Base-by-base conservation (phyloP, 495 filamentous ascomycete species). In the Talaromyces stipitatus region DNA sequence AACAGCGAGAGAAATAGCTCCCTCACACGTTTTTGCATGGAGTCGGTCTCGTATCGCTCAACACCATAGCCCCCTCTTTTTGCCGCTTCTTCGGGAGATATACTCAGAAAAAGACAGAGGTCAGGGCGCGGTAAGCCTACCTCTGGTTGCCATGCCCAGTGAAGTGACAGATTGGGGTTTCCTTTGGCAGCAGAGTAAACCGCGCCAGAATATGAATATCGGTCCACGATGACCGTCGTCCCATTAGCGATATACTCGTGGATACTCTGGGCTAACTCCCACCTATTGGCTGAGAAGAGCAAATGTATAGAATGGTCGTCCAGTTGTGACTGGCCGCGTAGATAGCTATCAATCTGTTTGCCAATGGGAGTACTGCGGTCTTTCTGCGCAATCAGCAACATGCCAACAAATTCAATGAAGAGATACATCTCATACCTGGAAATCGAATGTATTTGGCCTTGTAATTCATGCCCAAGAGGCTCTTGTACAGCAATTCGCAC, bases 151-250 rank as follows among this genome's bases (percentile, higher is more conserved):
- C 79, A 82, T 38, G 89, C 90, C 89, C 92, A 97, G 3, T 80
- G 69, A 5, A 97, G 71, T 1, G 80, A 76, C 8, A 96, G 77
- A 6, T 70, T 72, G 7, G 84, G 82, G 64, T 88, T 89, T 22
- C 80, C 75, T 64, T 97, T 97, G 0, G 94, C 94, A n/a, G 90
- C 88, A n/a, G 86, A 89, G 72, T 97, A 98, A 18, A 96, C 90
- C 47, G 89, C 87, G 16, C 94, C 94, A 32, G 86, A 90, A 72
- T 96, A 91, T 64, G 92, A 95, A 72, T 97, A 98, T 38, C 94
- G 85, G 70, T 98, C 94, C 54, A 92, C 82, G 27, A 98, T 79
- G 8, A 98, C 79, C 0, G 84, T 95, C 43, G 72, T 81, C 14
- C 91, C 92, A 6, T 70, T 67, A 8, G 71, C 61, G 22, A 96